Conservation (phyloP, 148 eudicot genomes). For the Tetragonia tetragonoides region DNA sequence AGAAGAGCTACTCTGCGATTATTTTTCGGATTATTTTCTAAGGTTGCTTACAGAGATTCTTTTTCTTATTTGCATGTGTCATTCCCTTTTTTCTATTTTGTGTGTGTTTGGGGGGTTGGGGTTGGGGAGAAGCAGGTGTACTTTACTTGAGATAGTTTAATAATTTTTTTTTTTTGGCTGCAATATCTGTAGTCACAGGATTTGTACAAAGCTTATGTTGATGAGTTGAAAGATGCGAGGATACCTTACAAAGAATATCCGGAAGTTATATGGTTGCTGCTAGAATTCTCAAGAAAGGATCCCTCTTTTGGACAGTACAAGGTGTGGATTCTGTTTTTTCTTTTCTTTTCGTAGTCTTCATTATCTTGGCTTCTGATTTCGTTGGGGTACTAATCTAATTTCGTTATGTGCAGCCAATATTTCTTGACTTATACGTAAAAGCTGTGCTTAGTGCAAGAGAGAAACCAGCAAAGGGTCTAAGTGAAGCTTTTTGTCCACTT, state of each 20-base stretch:
- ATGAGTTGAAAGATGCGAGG: conserved; percentile 62
- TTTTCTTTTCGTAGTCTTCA: background rate
- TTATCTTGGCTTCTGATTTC: conserved; percentile 1
- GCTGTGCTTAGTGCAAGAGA: conserved; percentile 76
- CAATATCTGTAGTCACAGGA: conserved; percentile 51
- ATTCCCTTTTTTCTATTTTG: background rate
- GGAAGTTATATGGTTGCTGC: conserved; percentile 58
- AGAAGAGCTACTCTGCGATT: conserved; percentile 65
- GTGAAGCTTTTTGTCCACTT: conserved; percentile 80
- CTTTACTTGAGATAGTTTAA: background rate
- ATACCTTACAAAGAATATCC: conserved; percentile 74
- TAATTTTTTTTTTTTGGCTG: conserved; percentile 6
- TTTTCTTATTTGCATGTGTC: background rate
- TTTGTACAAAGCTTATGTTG: conserved; percentile 54
- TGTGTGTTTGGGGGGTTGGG: background rate
- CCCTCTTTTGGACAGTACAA: conserved; percentile 59
- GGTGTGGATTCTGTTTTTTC: conserved; percentile 35
- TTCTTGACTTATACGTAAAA: conserved; percentile 80
- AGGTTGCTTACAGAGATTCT: conserved; percentile 42
- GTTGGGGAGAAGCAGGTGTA: too few species aligned
- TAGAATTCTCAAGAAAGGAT: conserved; percentile 59
- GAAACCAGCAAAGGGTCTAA: conserved; percentile 62
- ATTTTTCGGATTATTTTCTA: conserved; percentile 56
- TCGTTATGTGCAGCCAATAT: conserved; percentile 51
- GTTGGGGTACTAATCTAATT: conserved; percentile 10